Base-by-base conservation (phyloP, 257 asterid genomes). In the Dorcoceras hygrometricum region DNA sequence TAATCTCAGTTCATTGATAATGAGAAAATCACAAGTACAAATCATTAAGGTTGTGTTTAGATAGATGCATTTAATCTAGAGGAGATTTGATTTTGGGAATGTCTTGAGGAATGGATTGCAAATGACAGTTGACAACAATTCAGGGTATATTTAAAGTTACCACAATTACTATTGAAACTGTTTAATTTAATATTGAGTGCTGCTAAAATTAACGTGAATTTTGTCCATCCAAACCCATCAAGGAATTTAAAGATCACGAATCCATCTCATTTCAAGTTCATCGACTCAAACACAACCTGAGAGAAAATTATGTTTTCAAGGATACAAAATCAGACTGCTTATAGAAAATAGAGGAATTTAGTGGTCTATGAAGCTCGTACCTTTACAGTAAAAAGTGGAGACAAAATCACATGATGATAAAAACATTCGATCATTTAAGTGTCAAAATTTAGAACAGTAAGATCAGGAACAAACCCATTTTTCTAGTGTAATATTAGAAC, bases 401-500 rank as follows among this genome's bases (percentile, higher is more conserved):
- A 62, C 54, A 67, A 14, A 22, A 70, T 63, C 62, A 60, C 32
- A 36, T 16, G 25, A 23, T 18, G n/a, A n/a, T n/a, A n/a, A n/a
- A 63, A 36, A 43, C 55, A 20, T 43, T 46, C 31, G 62, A 75
- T 68, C 63, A 65, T 54, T 66, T 61, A 31, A 46, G 24, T 22
- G 31, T 23, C 14, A 57, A 60, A 51, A 32, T 54, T 60, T 19
- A 5, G 68, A 67, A 74, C 23, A 31, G 36, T 26, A 24, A 20
- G 50, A 63, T 74, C 27, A 48, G 59, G 59, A 34, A 76, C 97
- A 54, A 66, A 90, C 99, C 99, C 97, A 94, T 84, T 88, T 85
- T 72, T 85, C 93, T 66, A 94, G 90, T 28, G 95, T 76, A 70
- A 79, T 29, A 77, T 70, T 82, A 29, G 80, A 70, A 66, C 73